phyloP scores from a whole-genome alignment of 2,329 filamentous ascomycete species.

The Trichoderma harzianum region DNA sequence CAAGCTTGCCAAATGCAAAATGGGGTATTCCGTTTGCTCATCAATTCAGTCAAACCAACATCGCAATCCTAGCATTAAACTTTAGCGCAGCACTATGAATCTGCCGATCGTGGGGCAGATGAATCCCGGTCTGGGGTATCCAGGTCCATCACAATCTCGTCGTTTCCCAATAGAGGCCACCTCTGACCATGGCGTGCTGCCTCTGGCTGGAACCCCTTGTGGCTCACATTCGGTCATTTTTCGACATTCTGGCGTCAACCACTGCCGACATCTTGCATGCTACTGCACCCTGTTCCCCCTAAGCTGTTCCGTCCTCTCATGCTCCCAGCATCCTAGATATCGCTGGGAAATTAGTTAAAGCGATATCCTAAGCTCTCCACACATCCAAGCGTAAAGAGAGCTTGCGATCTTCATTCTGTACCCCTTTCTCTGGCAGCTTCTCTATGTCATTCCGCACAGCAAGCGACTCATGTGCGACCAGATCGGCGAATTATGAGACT shows the following conservation, averaged over 20 bases:
- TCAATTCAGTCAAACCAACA: neutral
- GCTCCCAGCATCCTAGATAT: neutral
- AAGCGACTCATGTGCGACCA: slow-evolving; percentile 1
- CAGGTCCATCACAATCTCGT: neutral
- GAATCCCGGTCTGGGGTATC: slow-evolving; percentile 4
- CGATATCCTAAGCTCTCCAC: neutral
- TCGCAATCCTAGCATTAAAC: neutral
- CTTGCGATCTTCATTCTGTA: slow-evolving; percentile 5
- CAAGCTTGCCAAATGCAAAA: neutral
- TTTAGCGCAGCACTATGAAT: neutral
- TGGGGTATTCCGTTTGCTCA: neutral
- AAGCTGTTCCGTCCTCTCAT: neutral
- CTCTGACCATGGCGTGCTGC: neutral
- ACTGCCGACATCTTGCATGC: neutral
- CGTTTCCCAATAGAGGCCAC: neutral
- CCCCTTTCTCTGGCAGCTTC: neutral
- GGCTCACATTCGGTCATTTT: neutral
- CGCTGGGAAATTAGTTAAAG: neutral
- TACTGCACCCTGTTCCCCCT: neutral
- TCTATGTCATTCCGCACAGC: neutral
- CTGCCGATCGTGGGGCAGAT: slow-evolving; percentile 7
- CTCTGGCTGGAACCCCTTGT: neutral
- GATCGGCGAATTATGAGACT: slow-evolving; percentile 8
- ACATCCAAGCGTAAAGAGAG: neutral
- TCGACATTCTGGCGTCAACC: neutral